Conservation (phyloP, 345 rosid genomes). For the Carallia brachiata region DNA sequence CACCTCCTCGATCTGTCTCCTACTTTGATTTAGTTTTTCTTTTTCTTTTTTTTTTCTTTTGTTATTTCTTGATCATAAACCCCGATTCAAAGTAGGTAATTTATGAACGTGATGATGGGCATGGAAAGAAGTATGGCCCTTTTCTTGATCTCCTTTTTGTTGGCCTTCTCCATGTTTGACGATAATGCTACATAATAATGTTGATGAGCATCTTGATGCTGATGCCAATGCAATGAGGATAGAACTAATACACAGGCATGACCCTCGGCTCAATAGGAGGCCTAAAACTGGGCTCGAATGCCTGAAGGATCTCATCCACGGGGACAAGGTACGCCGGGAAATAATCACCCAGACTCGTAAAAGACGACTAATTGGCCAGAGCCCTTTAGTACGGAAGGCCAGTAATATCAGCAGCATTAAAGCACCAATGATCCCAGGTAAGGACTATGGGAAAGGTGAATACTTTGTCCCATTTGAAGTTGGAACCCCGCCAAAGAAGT, state of each 20-base stretch:
- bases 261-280: not conserved
- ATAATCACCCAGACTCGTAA: not conserved
- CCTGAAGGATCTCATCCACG: not conserved
- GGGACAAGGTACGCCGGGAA: not conserved
- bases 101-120: no score
- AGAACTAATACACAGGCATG: constrained; percentile 3
- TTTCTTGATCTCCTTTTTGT: no score
- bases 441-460: constrained; percentile 47
- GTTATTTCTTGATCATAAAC: no score
- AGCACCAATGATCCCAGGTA: constrained; percentile 34
- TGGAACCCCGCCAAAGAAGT: constrained; percentile 59
- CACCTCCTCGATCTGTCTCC: no score
- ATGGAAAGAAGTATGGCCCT: no score
- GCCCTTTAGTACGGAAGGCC: no score
- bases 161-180: no score
- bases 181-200: no score
- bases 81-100: no score
- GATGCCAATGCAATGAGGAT: not conserved
- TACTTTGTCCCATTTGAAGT: constrained; percentile 45
- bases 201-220: no score
- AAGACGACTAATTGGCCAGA: not conserved
- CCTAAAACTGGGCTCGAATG: constrained; percentile 2
- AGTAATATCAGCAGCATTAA: not conserved
- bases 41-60: no score
- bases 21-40: no score